Evolutionary conservation across 2,329 filamentous ascomycete genomes (phyloP).

Genomic region (Ophiostoma tasmaniense): DNA sequence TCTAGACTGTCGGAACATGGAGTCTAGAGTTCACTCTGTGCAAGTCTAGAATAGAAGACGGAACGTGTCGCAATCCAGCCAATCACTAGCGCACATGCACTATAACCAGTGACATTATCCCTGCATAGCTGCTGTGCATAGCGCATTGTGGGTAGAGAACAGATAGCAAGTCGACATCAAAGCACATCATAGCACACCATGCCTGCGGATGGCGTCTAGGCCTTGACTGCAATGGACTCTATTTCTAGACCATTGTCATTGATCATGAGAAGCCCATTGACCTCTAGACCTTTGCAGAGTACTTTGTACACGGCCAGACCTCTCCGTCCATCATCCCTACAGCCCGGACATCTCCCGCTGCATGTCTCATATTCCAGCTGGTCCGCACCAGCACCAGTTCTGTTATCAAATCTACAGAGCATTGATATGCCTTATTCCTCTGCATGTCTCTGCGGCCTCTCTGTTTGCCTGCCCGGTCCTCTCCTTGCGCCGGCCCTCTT

Average conservation of each 20-base stretch:
- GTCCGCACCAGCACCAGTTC: background rate
- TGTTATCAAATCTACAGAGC: background rate
- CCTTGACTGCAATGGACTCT: too few relatives aligned
- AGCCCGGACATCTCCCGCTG: slow-evolving; percentile 1
- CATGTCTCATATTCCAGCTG: background rate
- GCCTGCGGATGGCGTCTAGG: background rate
- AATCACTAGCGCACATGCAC: background rate
- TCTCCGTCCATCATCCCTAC: background rate
- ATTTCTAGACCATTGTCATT: too few relatives aligned
- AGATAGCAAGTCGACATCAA: background rate
- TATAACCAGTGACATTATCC: slow-evolving; percentile 1
- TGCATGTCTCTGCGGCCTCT: background rate
- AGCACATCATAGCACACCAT: background rate
- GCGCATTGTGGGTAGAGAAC: too few relatives aligned
- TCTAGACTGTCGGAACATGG: background rate
- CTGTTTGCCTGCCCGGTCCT: background rate
- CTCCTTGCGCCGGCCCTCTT: background rate
- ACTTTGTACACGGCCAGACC: too few relatives aligned
- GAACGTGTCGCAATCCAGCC: background rate
- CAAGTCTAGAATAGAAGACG: background rate
- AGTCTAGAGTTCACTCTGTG: background rate
- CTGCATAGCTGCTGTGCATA: background rate
- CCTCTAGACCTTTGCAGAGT: background rate
- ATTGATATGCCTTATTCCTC: background rate
- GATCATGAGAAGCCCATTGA: too few relatives aligned